Conservation (phyloP, 768 basidiomycete genomes). For the Sporobolomyces phaffii region DNA sequence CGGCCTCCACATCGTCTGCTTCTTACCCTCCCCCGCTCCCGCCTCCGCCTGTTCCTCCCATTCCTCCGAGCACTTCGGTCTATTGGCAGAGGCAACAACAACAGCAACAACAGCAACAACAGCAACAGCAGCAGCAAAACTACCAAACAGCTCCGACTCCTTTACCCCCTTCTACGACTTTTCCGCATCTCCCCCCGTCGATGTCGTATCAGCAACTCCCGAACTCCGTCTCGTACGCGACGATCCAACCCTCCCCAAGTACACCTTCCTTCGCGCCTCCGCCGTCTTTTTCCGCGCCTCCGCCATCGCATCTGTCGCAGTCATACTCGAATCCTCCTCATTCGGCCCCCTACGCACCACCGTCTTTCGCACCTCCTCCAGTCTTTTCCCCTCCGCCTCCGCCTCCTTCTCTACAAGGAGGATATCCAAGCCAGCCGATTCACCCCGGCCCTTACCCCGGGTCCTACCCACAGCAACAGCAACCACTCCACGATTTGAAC, state of each 20-base stretch:
- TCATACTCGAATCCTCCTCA: neutral
- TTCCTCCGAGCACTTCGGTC: conserved; percentile 14
- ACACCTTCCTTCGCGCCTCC: conserved; percentile 6
- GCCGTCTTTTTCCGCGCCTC: neutral
- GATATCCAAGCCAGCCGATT: neutral
- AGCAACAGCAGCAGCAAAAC: neutral
- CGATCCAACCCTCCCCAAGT: conserved; percentile 8
- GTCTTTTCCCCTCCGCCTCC: conserved; percentile 27
- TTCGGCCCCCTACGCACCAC: neutral
- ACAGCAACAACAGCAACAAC: neutral
- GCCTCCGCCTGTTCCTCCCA: conserved; percentile 19
- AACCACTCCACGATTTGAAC: neutral
- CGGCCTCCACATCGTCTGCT: neutral
- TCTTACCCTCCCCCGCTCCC: neutral
- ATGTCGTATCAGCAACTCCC: neutral
- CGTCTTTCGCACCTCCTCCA: conserved; percentile 1
- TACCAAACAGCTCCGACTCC: neutral
- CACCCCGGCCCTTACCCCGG: neutral
- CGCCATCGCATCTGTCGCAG: neutral
- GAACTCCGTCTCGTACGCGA: neutral
- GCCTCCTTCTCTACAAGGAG: conserved; percentile 8
- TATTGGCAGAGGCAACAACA: conserved; percentile 8
- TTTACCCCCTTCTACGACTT: neutral
- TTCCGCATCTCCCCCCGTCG: neutral
- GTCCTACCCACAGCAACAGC: neutral